Evolutionary conservation across 176 grass and related monocot species (phyloP), one percentile per base, ranked within the genome.

Genomic region (Oryza punctata): DNA sequence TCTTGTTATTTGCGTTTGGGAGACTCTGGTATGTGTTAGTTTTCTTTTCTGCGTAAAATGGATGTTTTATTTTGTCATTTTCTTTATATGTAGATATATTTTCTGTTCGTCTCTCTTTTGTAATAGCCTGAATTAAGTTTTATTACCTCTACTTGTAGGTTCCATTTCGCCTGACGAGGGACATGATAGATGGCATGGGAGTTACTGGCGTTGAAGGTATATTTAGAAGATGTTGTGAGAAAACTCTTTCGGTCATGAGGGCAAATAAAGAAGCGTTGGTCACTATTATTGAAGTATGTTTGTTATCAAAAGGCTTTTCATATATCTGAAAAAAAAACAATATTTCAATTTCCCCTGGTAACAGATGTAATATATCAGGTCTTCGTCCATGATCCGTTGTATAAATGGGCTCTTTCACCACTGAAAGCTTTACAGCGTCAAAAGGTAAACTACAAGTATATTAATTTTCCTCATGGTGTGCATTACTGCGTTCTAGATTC

Each of bases 361-460:
- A 30, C 27, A 59, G 13, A 85, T 74, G 23, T 37, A 71, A 72
- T 77, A 70, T 89, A 24, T 28, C 78, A 89, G 95, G 92, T 95
- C 67, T 98, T 98, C 76, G 85, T 98, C 67, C 96, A 98, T 88
- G 93, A 98, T 70, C 96, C 96, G 38, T 77, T 98, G n/a, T 98
- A 98, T 87, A 98, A 98, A 86, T 98, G 96, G 96, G 96, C 96
- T 57, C 96, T 98, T 70, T 98, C 96, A 70, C 96, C 96, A 65
- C 73, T 95, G 72, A 98, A 98, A 88, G 92, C 96, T 86, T 95
- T 98, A 63, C 96, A 95, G 32, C 91, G 91, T 69, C 91, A 98
- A 63, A 98, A 98, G 92, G 95, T 93, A 92, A 92, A 69, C 16
- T 46, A 26, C 44, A 78, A 6, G 14, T n/a, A n/a, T 54, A 54